These are phyloP conservation scores for Cordyceps farinosa DNA, from an alignment of 2,329 filamentous ascomycete genomes.

Conservation along the genomic window DNA sequence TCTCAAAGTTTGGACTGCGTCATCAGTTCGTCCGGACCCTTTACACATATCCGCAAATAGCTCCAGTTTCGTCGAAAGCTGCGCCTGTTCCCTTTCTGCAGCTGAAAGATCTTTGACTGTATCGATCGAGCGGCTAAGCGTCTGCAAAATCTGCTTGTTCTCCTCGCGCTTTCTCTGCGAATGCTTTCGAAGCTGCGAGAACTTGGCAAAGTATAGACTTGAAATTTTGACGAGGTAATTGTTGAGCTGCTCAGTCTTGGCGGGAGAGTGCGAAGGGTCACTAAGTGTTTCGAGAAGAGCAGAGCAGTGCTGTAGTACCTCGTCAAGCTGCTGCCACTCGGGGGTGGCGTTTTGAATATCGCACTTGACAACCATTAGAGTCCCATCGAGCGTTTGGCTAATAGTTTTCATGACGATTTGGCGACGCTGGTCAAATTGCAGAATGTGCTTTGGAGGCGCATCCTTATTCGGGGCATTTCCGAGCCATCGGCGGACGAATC, in stretches of 20 bases:
- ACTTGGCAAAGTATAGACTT: constrained; percentile 66
- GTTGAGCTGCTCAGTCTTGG: constrained; percentile 32
- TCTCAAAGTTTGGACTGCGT: constrained; percentile 56
- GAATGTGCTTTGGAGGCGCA: constrained; percentile 51
- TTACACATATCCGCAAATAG: constrained; percentile 60
- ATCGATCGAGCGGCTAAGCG: constrained; percentile 62
- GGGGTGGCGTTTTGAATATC: constrained; percentile 46
- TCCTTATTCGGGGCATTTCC: constrained; percentile 53
- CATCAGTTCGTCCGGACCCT: constrained; percentile 47
- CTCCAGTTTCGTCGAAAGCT: constrained; percentile 63
- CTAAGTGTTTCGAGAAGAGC: constrained; percentile 52
- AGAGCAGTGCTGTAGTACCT: constrained; percentile 54
- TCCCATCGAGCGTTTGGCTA: constrained; percentile 57
- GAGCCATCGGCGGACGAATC: constrained; percentile 59
- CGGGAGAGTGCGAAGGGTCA: constrained; percentile 31
- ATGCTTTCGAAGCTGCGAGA: constrained; percentile 48
- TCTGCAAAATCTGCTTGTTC: constrained; percentile 46
- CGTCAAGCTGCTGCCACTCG: constrained; percentile 54
- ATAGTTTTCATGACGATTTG: constrained; percentile 50
- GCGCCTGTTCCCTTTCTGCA: constrained; percentile 55
- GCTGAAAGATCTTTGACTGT: constrained; percentile 52
- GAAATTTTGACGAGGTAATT: constrained; percentile 64
- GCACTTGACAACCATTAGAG: constrained; percentile 53
- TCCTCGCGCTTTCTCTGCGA: constrained; percentile 34
- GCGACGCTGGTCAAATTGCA: constrained; percentile 60